These are phyloP conservation scores for Sarocladium kiliense DNA, from an alignment of 2,329 filamentous ascomycete species.

Conservation along the genomic window DNA sequence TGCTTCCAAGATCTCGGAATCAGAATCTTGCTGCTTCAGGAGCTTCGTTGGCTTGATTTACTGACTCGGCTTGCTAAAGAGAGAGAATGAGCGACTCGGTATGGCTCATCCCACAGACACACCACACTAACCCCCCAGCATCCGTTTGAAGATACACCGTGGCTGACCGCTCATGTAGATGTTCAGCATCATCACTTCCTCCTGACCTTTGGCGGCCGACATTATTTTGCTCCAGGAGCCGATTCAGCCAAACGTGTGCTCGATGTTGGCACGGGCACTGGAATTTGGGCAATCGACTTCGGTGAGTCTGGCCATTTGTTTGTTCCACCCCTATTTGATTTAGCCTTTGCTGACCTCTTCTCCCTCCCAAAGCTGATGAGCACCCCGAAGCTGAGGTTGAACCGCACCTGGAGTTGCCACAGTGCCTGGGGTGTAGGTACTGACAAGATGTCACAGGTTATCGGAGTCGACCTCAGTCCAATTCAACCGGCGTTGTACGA, in stretches of 20 bases:
- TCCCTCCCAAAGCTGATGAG: conserved; percentile 13
- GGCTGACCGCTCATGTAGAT: too few species aligned
- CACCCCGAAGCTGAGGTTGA: conserved; percentile 13
- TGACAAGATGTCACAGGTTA: conserved; percentile 8
- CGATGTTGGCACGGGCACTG: conserved; percentile 21
- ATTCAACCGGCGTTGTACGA: conserved; percentile 14
- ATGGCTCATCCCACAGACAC: too few species aligned
- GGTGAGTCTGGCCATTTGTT: conserved; percentile 7
- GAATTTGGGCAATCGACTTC: conserved; percentile 21
- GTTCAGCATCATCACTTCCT: conserved; percentile 1
- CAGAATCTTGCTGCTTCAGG: too few species aligned
- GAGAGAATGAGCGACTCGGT: neutral
- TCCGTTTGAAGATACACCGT: too few species aligned
- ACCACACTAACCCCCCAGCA: too few species aligned
- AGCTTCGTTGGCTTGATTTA: too few species aligned
- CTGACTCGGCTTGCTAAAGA: neutral
- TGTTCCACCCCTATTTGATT: neutral
- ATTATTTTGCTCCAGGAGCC: neutral
- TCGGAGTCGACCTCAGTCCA: conserved; percentile 17
- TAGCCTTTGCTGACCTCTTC: neutral
- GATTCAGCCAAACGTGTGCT: conserved; percentile 14
- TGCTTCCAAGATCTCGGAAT: too few species aligned
- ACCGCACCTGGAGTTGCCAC: neutral
- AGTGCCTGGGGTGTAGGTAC: too few species aligned
- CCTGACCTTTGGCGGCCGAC: neutral